phyloP scores from a whole-genome alignment of 257 asterid species.

The Ehretia macrophylla region DNA sequence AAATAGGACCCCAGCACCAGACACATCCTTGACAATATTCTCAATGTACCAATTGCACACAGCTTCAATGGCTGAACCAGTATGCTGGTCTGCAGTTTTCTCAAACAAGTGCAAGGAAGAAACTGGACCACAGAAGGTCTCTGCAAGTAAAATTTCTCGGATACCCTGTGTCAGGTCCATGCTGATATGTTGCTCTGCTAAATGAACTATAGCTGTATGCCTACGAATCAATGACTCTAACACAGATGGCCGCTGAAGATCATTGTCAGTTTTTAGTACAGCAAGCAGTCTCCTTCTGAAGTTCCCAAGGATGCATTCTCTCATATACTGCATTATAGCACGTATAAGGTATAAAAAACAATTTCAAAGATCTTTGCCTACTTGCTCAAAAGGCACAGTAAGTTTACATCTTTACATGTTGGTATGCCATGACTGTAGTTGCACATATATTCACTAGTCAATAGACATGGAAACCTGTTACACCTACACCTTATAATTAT shows the following conservation, averaged over 20 bases:
- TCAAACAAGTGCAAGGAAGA: slow-evolving; percentile 93
- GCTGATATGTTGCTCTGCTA: slow-evolving; percentile 97
- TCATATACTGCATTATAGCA: slow-evolving; percentile 77
- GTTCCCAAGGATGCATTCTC: slow-evolving; percentile 95
- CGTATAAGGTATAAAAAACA: not conserved
- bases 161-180: slow-evolving; percentile 98
- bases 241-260: slow-evolving; percentile 93
- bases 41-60: slow-evolving; percentile 96
- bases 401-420: too few relatives aligned
- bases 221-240: slow-evolving; percentile 78
- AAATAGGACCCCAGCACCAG: slow-evolving; percentile 84
- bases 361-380: too few relatives aligned
- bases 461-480: too few relatives aligned
- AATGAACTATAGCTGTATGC: slow-evolving; percentile 81
- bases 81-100: slow-evolving; percentile 70
- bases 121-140: slow-evolving; percentile 91
- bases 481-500: too few relatives aligned
- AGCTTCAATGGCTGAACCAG: slow-evolving; percentile 85
- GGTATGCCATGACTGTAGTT: too few relatives aligned
- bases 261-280: slow-evolving; percentile 88
- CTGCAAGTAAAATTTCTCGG: slow-evolving; percentile 86
- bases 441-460: too few relatives aligned
- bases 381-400: too few relatives aligned
- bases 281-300: slow-evolving; percentile 88
- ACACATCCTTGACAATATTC: slow-evolving; percentile 83